Base-by-base conservation (phyloP, 192 early-diverging fungal genomes). In the Umbelopsis vinacea region DNA sequence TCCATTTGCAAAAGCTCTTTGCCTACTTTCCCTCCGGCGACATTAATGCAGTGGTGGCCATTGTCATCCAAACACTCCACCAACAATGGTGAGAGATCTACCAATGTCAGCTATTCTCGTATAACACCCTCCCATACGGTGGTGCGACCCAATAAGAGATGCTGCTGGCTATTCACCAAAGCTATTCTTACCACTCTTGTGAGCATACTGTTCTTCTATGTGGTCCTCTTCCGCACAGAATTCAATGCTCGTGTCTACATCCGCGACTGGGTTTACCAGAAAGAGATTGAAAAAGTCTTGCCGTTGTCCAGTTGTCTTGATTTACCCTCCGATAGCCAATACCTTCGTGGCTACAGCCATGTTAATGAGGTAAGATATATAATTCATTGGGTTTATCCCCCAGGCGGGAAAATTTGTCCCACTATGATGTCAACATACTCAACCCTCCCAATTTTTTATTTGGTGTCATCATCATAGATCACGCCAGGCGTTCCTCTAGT, bases 171-270 rank as follows among this genome's bases (percentile, higher is more conserved):
- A 12, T 37, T 63, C 19, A 37, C 57, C 12, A 63, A 63, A 63
- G 22, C 69, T 35, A 17, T 60, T 5, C 19, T 75, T 11, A 7
- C 47, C 17, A 43, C 46, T n/a, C 46, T 75, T 19, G 68, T 22
- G 23, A 47, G 67, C 9, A 38, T 75, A 17, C n/a, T 70, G 19
- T 60, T 70, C 15, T 70, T 75, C 33, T 45, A 37, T 40, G 48
- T 69, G 22, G 38, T 50, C 22, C 35, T 69, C n/a, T 70, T 75
- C 43, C 74, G 57, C 57, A 63, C 57, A 26, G 76, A 81, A 38
- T 54, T 81, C 35, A 81, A 81, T 71, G 57, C 71, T 12, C 71
- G 77, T 45, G 66, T 81, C 10, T 81, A 81, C 52, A 46, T 79
- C 46, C 73, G 80, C 9, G 6, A 71, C 22, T 78, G 76, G 76